A percentile compares a stretch with the other conserved stretches of the same genome.
phyloP scores from a whole-genome alignment of 2,329 filamentous ascomycete genomes.

The Massarina eburnea region DNA sequence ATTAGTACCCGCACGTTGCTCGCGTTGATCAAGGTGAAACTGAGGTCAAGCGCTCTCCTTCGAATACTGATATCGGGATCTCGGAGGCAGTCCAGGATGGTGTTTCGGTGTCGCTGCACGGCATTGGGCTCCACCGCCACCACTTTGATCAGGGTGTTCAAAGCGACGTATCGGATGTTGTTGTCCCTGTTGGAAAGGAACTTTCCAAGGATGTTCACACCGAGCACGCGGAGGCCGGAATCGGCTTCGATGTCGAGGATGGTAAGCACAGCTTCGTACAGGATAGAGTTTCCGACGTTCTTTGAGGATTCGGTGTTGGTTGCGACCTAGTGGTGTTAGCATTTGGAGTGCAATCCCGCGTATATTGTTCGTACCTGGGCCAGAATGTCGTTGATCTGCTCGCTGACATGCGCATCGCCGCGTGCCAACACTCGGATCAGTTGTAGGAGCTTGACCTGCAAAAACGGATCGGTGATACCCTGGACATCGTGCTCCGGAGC shows the following conservation, averaged over 20 bases:
- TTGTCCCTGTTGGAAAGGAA: constrained; percentile 99
- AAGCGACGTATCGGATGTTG: constrained; percentile 96
- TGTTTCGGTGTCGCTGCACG: constrained; percentile 95
- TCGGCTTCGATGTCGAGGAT: constrained; percentile 98
- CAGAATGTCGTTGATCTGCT: constrained; percentile 97
- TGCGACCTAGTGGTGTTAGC: constrained; percentile 61
- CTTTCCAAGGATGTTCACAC: constrained; percentile 97
- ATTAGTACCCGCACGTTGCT: constrained; percentile 93
- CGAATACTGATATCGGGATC: constrained; percentile 98
- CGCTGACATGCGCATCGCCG: constrained; percentile 83
- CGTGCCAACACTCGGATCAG: constrained; percentile 83
- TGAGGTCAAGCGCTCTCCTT: constrained; percentile 90
- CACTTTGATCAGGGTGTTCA: constrained; percentile 97
- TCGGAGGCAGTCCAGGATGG: constrained; percentile 90
- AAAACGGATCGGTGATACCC: constrained; percentile 94
- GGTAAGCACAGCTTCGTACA: constrained; percentile 95
- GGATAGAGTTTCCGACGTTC: constrained; percentile 96
- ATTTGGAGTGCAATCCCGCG: background rate
- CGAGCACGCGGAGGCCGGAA: constrained; percentile 87
- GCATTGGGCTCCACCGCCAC: constrained; percentile 98
- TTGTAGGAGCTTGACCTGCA: constrained; percentile 94
- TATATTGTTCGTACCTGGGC: constrained; percentile 60
- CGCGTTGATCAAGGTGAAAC: constrained; percentile 97
- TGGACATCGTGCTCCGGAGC: constrained; percentile 98
- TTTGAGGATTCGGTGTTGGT: constrained; percentile 98